These are phyloP conservation scores for Arachis hypogaea DNA, from an alignment of 306 rosid species.

Conservation along the genomic window DNA sequence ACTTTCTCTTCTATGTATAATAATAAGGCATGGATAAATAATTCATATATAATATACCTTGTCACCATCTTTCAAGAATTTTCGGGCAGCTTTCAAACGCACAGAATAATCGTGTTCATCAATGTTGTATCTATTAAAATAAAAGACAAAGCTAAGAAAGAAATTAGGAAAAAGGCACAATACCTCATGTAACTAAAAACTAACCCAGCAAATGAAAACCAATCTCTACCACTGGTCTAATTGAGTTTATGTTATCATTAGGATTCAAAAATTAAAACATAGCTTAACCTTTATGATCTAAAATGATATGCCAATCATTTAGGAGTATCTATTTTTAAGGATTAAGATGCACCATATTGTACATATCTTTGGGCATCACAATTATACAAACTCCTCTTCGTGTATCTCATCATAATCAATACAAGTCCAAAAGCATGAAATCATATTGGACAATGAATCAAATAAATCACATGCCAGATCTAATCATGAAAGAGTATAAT, in stretches of 20 bases:
- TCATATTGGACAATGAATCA: conserved; percentile 5
- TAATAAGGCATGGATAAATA: conserved; percentile 14
- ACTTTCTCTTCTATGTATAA: not conserved
- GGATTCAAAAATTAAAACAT: not conserved
- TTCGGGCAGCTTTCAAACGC: conserved; percentile 94
- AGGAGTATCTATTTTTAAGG: conserved; percentile 16
- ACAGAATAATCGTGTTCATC: conserved; percentile 97
- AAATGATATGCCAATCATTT: not conserved
- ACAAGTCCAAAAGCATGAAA: conserved; percentile 19
- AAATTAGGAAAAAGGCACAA: conserved; percentile 18
- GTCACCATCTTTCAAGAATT: conserved; percentile 92
- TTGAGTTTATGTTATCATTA: conserved; percentile 23
- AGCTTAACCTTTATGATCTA: conserved; percentile 30
- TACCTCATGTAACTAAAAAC: conserved; percentile 19
- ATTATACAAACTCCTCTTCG: conserved; percentile 33
- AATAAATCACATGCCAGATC: not conserved
- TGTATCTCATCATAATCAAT: conserved; percentile 12
- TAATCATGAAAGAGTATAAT: conserved; percentile 10
- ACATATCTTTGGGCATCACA: conserved; percentile 26
- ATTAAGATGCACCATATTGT: conserved; percentile 15
- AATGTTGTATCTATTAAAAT: conserved; percentile 78
- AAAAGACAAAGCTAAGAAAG: conserved; percentile 1
- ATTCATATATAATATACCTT: conserved; percentile 58
- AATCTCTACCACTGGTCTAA: conserved; percentile 28
- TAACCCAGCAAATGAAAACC: conserved; percentile 9